Evolutionary conservation across 441 rosid genomes (phyloP), one percentile per base, ranked within the genome.

Genomic region (Brassica balearica): DNA sequence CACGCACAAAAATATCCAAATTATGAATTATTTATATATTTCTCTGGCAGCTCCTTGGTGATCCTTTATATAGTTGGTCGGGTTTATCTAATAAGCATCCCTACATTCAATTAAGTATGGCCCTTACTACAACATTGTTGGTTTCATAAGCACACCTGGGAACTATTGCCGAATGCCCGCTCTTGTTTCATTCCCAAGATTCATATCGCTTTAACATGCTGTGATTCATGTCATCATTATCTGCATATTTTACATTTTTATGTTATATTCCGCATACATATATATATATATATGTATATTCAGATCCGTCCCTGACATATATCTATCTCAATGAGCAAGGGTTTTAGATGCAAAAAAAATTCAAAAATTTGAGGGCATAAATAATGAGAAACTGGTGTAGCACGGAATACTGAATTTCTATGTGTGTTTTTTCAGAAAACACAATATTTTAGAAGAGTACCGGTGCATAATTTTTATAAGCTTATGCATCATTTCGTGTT

Each of bases 71-170:
- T 32, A 48, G 55, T 27, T 29, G 23, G 61, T 67, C 17, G 32
- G 9, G 41, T 76, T 36, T 11, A 64, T 32, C 27, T 14, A 11
- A 34, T 65, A 41, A 62, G 27, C 68, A 65, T 11, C 43, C 61
- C 61, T 77, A 72, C 77, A 78, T 78, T 76, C 73, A 67, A 14
- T 14, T 32, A 67, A 69, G 65, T 51, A 67, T 72, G 77, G 65
- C 46, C 46, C 64, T 48, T 12, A 32, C 29, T 67, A 66, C 53
- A 65, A 71, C 27, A 72, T 66, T 41, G 25, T 46, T 72, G 77
- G 69, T 67, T 73, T 72, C 43, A 72, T 67, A 78, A 46, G 77
- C 58, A 66, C 64, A 60, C 81, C 48, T 78, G 81, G 27, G 63
- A 71, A 71, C 68, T 72, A 19, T 72, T 58, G 63, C 55, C 48